Evolutionary conservation across 495 filamentous ascomycete species (phyloP).

Genomic region (Neurospora sp.): DNA sequence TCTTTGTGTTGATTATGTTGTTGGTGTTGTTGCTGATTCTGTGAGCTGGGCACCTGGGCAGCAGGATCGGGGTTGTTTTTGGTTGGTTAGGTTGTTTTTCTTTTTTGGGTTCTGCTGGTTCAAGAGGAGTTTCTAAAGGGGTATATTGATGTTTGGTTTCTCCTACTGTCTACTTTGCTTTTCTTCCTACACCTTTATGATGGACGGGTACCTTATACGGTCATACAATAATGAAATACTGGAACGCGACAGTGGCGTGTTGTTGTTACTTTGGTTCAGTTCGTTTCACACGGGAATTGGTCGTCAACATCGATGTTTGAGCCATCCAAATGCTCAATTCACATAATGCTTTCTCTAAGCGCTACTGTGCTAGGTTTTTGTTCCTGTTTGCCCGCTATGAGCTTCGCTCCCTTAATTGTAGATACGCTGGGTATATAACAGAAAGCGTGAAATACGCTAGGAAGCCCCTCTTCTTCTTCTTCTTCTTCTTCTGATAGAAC

Average conservation of each 20-base stretch:
- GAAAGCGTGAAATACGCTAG: not conserved
- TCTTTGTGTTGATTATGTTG: conserved; percentile 74
- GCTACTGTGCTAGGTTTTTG: not conserved
- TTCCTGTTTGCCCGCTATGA: not conserved
- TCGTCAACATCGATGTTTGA: not conserved
- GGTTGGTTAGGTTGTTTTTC: not conserved
- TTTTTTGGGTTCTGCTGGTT: not conserved
- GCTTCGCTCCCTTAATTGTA: not conserved
- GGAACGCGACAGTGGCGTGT: not conserved
- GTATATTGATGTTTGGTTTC: not conserved
- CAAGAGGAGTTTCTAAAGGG: not conserved
- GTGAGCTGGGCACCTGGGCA: conserved; percentile 17
- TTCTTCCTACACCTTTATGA: not conserved
- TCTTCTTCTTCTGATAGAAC: not conserved
- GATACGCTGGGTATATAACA: not conserved
- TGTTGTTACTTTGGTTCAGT: not conserved
- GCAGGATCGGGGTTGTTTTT: not conserved
- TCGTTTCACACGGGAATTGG: not conserved
- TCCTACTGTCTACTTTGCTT: not conserved
- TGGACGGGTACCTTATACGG: not conserved
- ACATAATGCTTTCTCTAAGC: not conserved
- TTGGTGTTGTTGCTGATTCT: conserved; percentile 58
- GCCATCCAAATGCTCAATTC: not conserved
- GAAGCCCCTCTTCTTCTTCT: not conserved
- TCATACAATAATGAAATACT: not conserved